Evolutionary conservation across 2,329 filamentous ascomycete genomes (phyloP).

Genomic region (Xylariaceae sp.): DNA sequence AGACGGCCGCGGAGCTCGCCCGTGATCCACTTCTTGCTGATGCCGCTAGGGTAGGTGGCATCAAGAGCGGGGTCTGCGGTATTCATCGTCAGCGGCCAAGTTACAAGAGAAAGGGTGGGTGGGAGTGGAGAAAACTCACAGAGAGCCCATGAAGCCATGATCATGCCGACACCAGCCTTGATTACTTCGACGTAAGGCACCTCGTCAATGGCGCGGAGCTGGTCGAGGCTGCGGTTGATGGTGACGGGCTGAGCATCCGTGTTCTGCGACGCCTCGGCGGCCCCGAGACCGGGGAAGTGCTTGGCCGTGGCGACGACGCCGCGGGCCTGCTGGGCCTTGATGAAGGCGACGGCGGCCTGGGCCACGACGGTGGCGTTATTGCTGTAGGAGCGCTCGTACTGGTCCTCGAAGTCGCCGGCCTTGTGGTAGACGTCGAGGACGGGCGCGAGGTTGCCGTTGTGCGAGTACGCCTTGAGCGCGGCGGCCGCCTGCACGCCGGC

Average conservation of each 20-base stretch:
- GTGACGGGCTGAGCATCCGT: slow-evolving; percentile 10
- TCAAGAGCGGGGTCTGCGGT: slow-evolving; percentile 8
- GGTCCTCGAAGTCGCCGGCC: slow-evolving; percentile 12
- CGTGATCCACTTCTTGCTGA: slow-evolving; percentile 13
- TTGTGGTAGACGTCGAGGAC: slow-evolving; percentile 13
- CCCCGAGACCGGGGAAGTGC: slow-evolving; percentile 13
- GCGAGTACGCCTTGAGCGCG: slow-evolving; percentile 11
- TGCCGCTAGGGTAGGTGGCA: slow-evolving; percentile 7
- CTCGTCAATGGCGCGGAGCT: slow-evolving; percentile 12
- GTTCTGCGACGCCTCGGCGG: slow-evolving; percentile 6
- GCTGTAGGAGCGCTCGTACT: slow-evolving; percentile 15
- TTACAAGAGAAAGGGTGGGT: too few relatives aligned
- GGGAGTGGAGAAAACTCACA: not conserved
- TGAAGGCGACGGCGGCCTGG: slow-evolving; percentile 8
- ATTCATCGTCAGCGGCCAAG: too few relatives aligned
- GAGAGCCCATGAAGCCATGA: slow-evolving; percentile 15
- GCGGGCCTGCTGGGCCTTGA: slow-evolving; percentile 10
- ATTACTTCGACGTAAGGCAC: slow-evolving; percentile 10
- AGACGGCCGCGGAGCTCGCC: slow-evolving; percentile 10
- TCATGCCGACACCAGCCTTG: slow-evolving; percentile 9
- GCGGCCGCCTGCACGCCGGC: slow-evolving; percentile 10
- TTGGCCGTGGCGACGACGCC: slow-evolving; percentile 12
- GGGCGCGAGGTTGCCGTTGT: slow-evolving; percentile 14
- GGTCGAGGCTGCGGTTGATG: slow-evolving; percentile 7
- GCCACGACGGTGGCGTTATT: slow-evolving; percentile 9